A percentile compares a stretch with the other conserved stretches of the same genome.
Conservation (phyloP, 2,329 filamentous ascomycete genomes). For the Ophiostoma sp. region DNA sequence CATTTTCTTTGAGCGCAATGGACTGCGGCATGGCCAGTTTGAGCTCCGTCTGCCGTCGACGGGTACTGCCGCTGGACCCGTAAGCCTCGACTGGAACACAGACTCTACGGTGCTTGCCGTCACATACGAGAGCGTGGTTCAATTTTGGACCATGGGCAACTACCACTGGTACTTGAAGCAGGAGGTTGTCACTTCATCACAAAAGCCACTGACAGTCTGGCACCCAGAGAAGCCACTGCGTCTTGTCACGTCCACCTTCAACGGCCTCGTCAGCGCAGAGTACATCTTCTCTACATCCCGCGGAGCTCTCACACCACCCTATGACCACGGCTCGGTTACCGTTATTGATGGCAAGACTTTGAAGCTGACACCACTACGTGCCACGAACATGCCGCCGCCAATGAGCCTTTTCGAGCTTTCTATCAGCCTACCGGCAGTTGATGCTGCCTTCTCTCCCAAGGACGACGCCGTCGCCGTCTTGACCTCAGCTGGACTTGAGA, state of each 20-base stretch:
- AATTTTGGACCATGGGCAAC: conserved; percentile 95
- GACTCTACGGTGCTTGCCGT: conserved; percentile 91
- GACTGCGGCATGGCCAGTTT: conserved; percentile 94
- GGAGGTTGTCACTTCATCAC: conserved; percentile 59
- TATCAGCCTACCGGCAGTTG: conserved; percentile 63
- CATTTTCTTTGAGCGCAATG: conserved; percentile 95
- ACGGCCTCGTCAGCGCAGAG: conserved; percentile 60
- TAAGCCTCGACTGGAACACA: conserved; percentile 80
- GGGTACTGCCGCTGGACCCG: conserved; percentile 44
- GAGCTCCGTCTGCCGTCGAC: conserved; percentile 57
- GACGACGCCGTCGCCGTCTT: conserved; percentile 71
- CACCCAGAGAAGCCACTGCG: conserved; percentile 81
- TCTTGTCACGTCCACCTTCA: conserved; percentile 56
- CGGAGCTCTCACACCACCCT: conserved; percentile 67
- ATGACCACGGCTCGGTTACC: conserved; percentile 76
- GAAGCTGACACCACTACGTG: conserved; percentile 81
- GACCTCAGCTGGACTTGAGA: conserved; percentile 62
- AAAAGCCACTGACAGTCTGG: conserved; percentile 58
- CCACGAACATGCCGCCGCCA: conserved; percentile 85
- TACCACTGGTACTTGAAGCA: conserved; percentile 99
- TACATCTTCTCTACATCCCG: conserved; percentile 67
- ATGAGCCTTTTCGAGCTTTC: conserved; percentile 80
- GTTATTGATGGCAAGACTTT: conserved; percentile 80
- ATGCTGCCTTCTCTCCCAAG: conserved; percentile 70
- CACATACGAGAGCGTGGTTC: conserved; percentile 70